Base-by-base conservation (phyloP, 495 filamentous ascomycete species). In the Penicillium subrubescens region DNA sequence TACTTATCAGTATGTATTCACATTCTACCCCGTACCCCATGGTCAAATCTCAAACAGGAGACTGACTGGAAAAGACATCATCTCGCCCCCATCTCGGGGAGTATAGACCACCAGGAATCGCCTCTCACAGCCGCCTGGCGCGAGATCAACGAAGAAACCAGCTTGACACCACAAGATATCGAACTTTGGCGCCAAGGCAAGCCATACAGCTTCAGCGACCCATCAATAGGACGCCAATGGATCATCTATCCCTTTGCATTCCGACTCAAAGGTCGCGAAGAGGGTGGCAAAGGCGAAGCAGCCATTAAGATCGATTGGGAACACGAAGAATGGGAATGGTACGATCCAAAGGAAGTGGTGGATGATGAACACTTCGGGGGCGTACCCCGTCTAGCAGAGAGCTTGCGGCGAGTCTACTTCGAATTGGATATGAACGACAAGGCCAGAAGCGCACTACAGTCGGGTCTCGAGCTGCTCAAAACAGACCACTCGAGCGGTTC, bases 231-330 rank as follows among this genome's bases (percentile, higher is more conserved):
- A 12, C 83, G 86, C 6, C 73, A 83, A 68, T 91, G 88, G 88
- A 89, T 79, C 8, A 77, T 91, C 44, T 78, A 87, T 56, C 86
- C 88, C 3, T 90, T 90, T 64, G 79, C 80, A 1, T 91, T 86
- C 64, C 75, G 75, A 8, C 77, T 90, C 12, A 84, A 82, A 44
- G 63, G 70, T 1, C 23, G 58, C 17, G 39, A 63, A 2, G 71
- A 75, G 34, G 17, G 59, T 37, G 68, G 60, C 11, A 55, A 57
- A 7, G 71, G 77, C 10, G 77, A 80, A 34, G 71, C 71, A 0
- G 73, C 71, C 7, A 87, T 90, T 57, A 68, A 68, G 12, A 81
- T 83, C 33, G 83, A 90, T 73, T 89, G 87, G 87, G 89, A 91
- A 67, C 87, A 90, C 65, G 81, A 84, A 0, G 72, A 69, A 0